Evolutionary conservation across 805 yeast genomes (phyloP).

Genomic region (Suhomyces kilbournensis): DNA sequence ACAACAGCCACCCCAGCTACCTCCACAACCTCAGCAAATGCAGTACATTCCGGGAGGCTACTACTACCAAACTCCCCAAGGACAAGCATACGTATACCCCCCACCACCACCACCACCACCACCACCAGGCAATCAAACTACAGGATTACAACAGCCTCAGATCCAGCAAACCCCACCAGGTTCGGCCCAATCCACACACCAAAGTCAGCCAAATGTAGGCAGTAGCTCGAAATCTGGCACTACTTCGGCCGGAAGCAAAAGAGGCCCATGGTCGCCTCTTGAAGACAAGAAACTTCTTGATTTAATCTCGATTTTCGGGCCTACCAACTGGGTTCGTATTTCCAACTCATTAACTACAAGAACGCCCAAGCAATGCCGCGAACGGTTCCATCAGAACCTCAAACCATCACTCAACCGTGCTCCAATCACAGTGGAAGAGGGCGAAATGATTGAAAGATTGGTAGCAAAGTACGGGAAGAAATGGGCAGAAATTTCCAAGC

Average conservation of each 20-base stretch:
- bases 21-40: slow-evolving; percentile 3
- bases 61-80: slow-evolving; percentile 3
- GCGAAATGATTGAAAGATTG: slow-evolving; percentile 71
- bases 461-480: slow-evolving; percentile 79
- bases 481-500: slow-evolving; percentile 93
- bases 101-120: neutral
- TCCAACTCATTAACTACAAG: slow-evolving; percentile 70
- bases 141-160: neutral
- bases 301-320: slow-evolving; percentile 67
- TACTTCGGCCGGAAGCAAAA: slow-evolving; percentile 22
- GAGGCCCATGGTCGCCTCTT: slow-evolving; percentile 90
- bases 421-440: slow-evolving; percentile 85
- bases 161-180: neutral
- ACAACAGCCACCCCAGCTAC: slow-evolving; percentile 1
- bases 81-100: neutral
- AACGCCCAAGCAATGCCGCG: slow-evolving; percentile 90
- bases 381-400: slow-evolving; percentile 85
- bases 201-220: neutral
- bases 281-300: slow-evolving; percentile 75
- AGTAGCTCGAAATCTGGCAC: slow-evolving; percentile 4
- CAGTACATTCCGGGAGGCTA: neutral
- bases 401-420: slow-evolving; percentile 79
- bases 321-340: slow-evolving; percentile 86
- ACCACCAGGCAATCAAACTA: neutral
- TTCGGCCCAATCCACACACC: neutral